Percentiles rank a stretch among this genome's conserved stretches.
These are phyloP conservation scores for Cicer bijugum DNA, from an alignment of 306 rosid genomes.

Conservation along the genomic window DNA sequence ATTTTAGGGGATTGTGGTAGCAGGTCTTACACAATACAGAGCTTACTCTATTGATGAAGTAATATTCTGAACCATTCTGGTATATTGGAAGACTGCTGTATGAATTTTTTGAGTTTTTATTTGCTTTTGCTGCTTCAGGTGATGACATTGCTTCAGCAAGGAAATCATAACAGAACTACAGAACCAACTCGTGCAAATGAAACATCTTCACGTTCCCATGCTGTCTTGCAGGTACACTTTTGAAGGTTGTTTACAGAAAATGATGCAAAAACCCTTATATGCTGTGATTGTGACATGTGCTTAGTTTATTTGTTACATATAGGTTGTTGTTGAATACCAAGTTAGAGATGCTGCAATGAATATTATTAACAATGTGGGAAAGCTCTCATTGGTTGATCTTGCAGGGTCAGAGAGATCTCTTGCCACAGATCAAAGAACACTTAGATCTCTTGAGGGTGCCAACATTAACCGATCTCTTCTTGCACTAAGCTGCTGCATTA, in stretches of 20 bases:
- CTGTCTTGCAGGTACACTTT: slow-evolving; percentile 76
- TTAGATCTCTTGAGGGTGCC: slow-evolving; percentile 93
- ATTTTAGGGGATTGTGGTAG: slow-evolving; percentile 77
- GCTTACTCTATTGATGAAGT: slow-evolving; percentile 92
- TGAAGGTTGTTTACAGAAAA: not conserved
- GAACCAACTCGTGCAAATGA: slow-evolving; percentile 36
- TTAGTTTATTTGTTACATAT: slow-evolving; percentile 32
- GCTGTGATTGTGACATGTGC: not conserved
- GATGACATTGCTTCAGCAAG: too few relatives aligned
- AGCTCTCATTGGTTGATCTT: slow-evolving; percentile 90
- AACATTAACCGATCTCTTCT: slow-evolving; percentile 90
- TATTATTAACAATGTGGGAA: slow-evolving; percentile 68
- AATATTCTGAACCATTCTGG: slow-evolving; percentile 39
- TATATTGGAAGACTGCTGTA: not conserved
- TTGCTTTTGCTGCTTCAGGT: not conserved
- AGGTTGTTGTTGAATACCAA: slow-evolving; percentile 83
- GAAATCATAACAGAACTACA: slow-evolving; percentile 10
- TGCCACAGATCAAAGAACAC: slow-evolving; percentile 92
- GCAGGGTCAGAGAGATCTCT: slow-evolving; percentile 98
- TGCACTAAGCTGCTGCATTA: slow-evolving; percentile 91
- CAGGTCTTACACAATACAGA: slow-evolving; percentile 82
- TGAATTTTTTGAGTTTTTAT: not conserved
- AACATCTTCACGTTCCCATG: slow-evolving; percentile 97
- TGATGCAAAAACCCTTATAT: slow-evolving; percentile 9
- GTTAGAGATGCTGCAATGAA: slow-evolving; percentile 77